Evolutionary conservation across 1,284 basidiomycete genomes (phyloP).

Genomic region (Marasmius fiardii): DNA sequence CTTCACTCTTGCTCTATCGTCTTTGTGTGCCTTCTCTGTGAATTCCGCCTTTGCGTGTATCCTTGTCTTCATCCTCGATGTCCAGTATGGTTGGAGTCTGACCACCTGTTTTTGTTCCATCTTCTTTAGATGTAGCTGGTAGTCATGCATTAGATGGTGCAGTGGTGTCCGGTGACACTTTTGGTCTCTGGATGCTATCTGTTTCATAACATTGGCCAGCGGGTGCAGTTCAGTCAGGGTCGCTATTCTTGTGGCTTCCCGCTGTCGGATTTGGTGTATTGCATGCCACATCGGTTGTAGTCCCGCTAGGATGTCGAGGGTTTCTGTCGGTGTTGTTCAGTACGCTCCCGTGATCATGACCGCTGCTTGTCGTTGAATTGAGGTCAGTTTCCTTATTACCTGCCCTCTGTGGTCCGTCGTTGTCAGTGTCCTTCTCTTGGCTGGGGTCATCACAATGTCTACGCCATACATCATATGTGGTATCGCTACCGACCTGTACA

Average conservation of each 20-base stretch:
- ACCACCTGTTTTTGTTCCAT: neutral
- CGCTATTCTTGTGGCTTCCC: slow-evolving; percentile 25
- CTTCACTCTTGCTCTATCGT: slow-evolving; percentile 16
- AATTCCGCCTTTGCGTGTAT: slow-evolving; percentile 6
- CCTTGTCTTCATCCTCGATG: neutral
- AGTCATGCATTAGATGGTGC: slow-evolving; percentile 11
- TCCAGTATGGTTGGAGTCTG: neutral
- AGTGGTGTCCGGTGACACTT: slow-evolving; percentile 1
- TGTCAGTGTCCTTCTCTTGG: too few relatives aligned
- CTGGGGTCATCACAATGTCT: too few relatives aligned
- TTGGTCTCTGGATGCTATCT: slow-evolving; percentile 12
- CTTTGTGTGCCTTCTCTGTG: slow-evolving; percentile 13
- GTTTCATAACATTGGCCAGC: slow-evolving; percentile 10
- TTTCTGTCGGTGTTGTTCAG: slow-evolving; percentile 24
- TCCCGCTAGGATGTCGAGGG: slow-evolving; percentile 25
- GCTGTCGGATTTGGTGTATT: slow-evolving; percentile 22
- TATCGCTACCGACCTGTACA: too few relatives aligned
- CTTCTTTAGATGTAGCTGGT: neutral
- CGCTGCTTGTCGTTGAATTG: slow-evolving; percentile 29
- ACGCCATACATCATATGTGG: too few relatives aligned
- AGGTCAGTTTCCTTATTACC: slow-evolving; percentile 18
- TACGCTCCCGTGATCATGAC: slow-evolving; percentile 31
- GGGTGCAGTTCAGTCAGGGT: slow-evolving; percentile 31
- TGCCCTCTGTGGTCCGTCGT: too few relatives aligned
- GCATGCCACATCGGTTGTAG: slow-evolving; percentile 27